Percentiles rank a stretch among this genome's conserved stretches.
phyloP scores from a whole-genome alignment of 208 protist genomes.

The Trypanosoma melophagium region DNA sequence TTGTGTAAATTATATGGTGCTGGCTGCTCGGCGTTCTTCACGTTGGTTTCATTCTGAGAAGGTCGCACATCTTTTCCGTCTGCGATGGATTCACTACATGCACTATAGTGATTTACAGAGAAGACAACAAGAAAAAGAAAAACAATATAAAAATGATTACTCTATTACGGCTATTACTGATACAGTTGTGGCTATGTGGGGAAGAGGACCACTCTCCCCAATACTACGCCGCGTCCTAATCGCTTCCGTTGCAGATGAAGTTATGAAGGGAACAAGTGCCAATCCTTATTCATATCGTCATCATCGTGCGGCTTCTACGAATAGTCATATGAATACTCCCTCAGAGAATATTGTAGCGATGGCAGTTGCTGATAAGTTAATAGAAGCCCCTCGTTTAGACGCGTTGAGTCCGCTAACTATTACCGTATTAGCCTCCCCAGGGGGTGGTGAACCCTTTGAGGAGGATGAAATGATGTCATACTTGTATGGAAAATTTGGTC shows the following conservation, averaged over 20 bases:
- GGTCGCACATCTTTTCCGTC: constrained; percentile 8
- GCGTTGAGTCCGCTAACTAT: neutral
- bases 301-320: no score
- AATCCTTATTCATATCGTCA: no score
- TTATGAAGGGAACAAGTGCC: no score
- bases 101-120: neutral
- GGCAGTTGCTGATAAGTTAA: neutral
- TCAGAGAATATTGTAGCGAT: neutral
- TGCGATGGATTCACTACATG: constrained; percentile 18
- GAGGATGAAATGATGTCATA: constrained; percentile 3
- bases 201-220: constrained; percentile 4
- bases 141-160: neutral
- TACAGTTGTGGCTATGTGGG: neutral
- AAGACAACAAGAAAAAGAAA: neutral
- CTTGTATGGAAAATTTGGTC: constrained; percentile 23
- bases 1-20: neutral
- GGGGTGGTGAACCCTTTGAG: no score
- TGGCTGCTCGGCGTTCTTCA: neutral
- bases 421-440: neutral
- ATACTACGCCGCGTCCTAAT: constrained; percentile 2
- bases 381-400: neutral
- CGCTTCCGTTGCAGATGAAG: neutral
- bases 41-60: constrained; percentile 15
- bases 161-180: neutral
- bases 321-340: no score